Conservation (phyloP, 2,329 filamentous ascomycete species). For the Fusarium sp. region DNA sequence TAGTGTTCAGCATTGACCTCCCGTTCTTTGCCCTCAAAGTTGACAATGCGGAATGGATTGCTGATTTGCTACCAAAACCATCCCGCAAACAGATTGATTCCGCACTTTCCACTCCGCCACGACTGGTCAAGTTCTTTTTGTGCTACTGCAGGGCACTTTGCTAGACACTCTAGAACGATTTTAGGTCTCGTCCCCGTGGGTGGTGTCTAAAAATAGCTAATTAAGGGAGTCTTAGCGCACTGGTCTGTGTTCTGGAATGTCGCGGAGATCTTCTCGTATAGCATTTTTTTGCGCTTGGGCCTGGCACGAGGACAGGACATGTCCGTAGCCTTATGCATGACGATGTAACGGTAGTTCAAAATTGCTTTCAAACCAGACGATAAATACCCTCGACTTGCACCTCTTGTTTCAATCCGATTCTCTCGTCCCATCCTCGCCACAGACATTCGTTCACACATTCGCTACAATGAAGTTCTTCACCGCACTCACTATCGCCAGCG, state of each 20-base stretch:
- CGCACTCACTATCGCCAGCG: not conserved
- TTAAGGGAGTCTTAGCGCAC: not conserved
- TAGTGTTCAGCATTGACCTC: not conserved
- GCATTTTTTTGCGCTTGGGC: not conserved
- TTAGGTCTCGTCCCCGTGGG: no score
- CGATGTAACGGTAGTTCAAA: not conserved
- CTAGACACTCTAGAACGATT: no score
- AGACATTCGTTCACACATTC: not conserved
- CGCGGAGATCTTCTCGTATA: not conserved
- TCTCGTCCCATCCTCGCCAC: not conserved
- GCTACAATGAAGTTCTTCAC: constrained; percentile 1
- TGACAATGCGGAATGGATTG: not conserved
- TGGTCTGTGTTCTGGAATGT: not conserved
- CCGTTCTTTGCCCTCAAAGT: no score
- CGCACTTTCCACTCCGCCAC: not conserved
- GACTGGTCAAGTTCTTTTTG: no score
- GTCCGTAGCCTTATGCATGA: not conserved
- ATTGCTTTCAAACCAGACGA: not conserved
- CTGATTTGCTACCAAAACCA: not conserved
- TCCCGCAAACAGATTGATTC: not conserved
- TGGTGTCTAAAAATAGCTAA: not conserved
- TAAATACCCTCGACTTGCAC: not conserved
- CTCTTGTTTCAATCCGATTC: no score
- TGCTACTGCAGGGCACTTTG: no score
- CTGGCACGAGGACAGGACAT: not conserved